Evolutionary conservation across 768 basidiomycete species (phyloP).

Genomic region (Dacryopinax primogenitus): DNA sequence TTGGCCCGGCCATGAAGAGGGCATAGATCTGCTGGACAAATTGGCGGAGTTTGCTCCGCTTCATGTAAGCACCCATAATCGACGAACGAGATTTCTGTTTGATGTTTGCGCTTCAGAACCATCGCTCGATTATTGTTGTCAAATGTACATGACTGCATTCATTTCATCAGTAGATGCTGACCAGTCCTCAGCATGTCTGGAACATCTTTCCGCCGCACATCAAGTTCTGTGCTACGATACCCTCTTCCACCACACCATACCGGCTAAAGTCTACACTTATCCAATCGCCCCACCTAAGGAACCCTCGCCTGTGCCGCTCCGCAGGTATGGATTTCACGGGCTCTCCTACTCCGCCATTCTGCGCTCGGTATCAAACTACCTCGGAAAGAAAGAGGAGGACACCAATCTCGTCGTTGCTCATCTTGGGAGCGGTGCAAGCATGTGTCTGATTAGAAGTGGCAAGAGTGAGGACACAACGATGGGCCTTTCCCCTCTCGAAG

Average conservation of each 20-base stretch:
- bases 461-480: conserved; percentile 75
- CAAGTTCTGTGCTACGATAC: conserved; percentile 85
- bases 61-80: conserved; percentile 31
- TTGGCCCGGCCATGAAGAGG: conserved; percentile 51
- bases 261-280: conserved; percentile 63
- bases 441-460: conserved; percentile 61
- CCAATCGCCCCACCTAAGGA: conserved; percentile 46
- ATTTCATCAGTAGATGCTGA: conserved; percentile 48
- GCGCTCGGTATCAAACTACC: conserved; percentile 43
- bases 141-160: conserved; percentile 28
- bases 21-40: conserved; percentile 61
- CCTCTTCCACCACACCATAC: conserved; percentile 67
- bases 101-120: conserved; percentile 12
- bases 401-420: conserved; percentile 73
- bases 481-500: conserved; percentile 74
- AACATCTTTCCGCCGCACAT: conserved; percentile 48
- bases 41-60: conserved; percentile 53
- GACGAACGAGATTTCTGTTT: neutral
- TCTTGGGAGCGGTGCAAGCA: conserved; percentile 81
- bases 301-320: conserved; percentile 51
- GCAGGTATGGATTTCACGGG: conserved; percentile 89
- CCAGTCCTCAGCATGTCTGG: conserved; percentile 50
- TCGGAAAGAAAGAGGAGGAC: conserved; percentile 40
- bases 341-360: conserved; percentile 48
- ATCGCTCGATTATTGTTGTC: conserved; percentile 16